These are phyloP conservation scores for Cetraspora pellucida DNA, from an alignment of 192 early-diverging fungal genomes.

Conservation along the genomic window DNA sequence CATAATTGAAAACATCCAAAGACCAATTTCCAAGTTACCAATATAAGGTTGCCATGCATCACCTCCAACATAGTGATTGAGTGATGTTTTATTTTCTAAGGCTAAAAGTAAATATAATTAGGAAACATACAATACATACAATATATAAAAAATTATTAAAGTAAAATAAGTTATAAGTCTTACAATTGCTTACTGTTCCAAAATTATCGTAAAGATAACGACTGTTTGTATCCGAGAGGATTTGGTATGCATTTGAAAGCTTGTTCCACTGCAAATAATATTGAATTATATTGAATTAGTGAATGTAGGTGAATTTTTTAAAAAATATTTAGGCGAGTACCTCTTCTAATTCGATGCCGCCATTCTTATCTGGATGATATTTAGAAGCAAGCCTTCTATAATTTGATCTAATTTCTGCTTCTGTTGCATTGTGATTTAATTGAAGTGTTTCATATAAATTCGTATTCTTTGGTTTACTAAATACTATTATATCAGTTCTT, in stretches of 20 bases:
- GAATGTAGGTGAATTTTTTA: not conserved
- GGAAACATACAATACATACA: slow-evolving; percentile 33
- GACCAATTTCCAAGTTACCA: slow-evolving; percentile 7
- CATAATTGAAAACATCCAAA: not conserved
- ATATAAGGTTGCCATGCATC: slow-evolving; percentile 5
- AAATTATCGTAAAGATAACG: not conserved
- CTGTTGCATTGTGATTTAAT: slow-evolving; percentile 69
- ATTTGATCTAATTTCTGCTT: slow-evolving; percentile 90
- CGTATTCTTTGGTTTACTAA: slow-evolving; percentile 62
- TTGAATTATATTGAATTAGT: too few species aligned
- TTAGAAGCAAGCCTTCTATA: slow-evolving; percentile 92
- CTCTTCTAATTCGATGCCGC: slow-evolving; percentile 13
- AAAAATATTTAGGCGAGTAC: not conserved
- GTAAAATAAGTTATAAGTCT: not conserved
- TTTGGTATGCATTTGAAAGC: not conserved
- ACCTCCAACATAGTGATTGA: slow-evolving; percentile 2
- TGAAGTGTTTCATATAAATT: slow-evolving; percentile 88
- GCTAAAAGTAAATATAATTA: not conserved
- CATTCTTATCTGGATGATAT: slow-evolving; percentile 76
- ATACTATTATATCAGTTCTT: not conserved
- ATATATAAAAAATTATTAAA: too few species aligned
- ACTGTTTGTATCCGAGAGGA: not conserved
- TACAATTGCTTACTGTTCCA: not conserved
- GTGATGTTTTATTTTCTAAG: not conserved
- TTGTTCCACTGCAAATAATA: not conserved